Conservation (phyloP, 306 rosid species). For the Prunus mume region DNA sequence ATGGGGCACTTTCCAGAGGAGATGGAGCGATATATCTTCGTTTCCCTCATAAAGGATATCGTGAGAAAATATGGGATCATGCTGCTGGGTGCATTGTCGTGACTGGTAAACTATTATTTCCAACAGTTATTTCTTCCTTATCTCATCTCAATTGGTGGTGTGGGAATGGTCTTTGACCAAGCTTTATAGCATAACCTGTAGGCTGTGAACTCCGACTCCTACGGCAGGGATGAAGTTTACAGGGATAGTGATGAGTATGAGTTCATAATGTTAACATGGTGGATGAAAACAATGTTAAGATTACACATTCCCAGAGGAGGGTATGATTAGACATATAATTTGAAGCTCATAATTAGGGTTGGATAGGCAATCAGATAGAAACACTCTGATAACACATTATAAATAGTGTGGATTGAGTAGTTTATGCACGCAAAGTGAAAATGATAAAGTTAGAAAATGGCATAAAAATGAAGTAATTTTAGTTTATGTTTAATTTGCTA, state of each 20-base stretch:
- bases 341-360: background rate
- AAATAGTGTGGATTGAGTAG: background rate
- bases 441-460: no score
- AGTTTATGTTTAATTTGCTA: background rate
- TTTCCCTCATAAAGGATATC: slow-evolving; percentile 82
- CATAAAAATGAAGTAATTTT: background rate
- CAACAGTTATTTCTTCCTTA: background rate
- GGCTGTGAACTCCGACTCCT: background rate
- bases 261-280: background rate
- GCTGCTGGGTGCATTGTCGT: slow-evolving; percentile 96
- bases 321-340: background rate
- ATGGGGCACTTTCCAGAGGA: slow-evolving; percentile 94
- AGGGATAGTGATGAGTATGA: background rate
- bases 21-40: slow-evolving; percentile 95
- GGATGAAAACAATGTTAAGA: background rate
- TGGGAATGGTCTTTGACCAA: background rate
- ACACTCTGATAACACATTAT: background rate
- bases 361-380: background rate
- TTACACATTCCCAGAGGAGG: background rate
- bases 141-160: background rate
- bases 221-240: background rate
- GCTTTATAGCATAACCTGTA: background rate
- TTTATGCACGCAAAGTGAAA: background rate
- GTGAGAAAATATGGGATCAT: slow-evolving; percentile 98
- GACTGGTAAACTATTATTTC: slow-evolving; percentile 52